Base-by-base conservation (phyloP, 495 filamentous ascomycete genomes). In the Bombardia bombarda region DNA sequence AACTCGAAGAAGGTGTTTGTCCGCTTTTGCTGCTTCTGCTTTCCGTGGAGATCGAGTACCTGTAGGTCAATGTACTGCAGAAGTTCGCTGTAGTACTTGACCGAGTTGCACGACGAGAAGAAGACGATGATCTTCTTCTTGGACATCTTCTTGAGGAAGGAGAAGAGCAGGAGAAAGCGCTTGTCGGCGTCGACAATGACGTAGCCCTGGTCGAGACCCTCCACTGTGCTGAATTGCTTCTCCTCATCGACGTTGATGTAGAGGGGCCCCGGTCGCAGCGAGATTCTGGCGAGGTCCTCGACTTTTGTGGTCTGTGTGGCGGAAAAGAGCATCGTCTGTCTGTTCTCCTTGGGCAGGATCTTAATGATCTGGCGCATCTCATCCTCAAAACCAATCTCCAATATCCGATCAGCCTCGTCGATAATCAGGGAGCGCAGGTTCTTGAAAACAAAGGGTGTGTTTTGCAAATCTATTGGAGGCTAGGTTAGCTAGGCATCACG, bases 1-100 rank as follows among this genome's bases (percentile, higher is more conserved):
- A 97, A 98, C 53, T 96, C 90, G 65, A 97, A 98, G 67, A 98
- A 98, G 0, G 87, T 94, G 57, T 92, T 93, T 36, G 92, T 98
- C 4, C 92, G 83, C 62, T 93, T 94, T 60, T 95, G 86, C 64
- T 97, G 92, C 66, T 97, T 97, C 66, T 94, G 87, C 63, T 96
- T 95, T 40, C 90, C 90, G 62, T 95, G 88, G 13, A 83, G 65
- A 46, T 84, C 83, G 28, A 90, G 75, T n/a, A 93, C 90, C 16
- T 86, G 90, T 7, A 97, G 74, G 62, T 98, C 92, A 45, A 97
- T 96, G 63, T 92, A 95, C 66, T 95, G 94, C 40, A 95, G 75
- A 1, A 96, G 79, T 55, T 98, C 92, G 12, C 87, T 77, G 66
- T 95, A 85, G 67, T 94, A 95, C 55, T 94, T 94, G 42, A 97